phyloP scores from a whole-genome alignment of 1,139 yeast species.

The Yamadazyma taylorii region DNA sequence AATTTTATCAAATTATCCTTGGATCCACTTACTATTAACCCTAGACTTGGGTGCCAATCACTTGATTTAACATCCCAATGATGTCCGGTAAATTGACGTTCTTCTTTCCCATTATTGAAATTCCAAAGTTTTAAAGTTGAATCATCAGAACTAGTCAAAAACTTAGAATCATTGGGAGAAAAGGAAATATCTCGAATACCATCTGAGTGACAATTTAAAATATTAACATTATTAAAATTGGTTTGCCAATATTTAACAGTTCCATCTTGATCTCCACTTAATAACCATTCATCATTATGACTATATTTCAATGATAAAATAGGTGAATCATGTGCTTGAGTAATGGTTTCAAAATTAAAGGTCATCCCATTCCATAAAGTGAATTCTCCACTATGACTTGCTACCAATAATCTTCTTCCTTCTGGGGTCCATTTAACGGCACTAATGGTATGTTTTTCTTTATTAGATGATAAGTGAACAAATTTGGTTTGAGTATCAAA shows the following conservation, averaged over 20 bases:
- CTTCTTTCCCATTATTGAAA: constrained; percentile 86
- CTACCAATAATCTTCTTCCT: constrained; percentile 86
- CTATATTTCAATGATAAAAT: constrained; percentile 78
- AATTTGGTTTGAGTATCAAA: constrained; percentile 75
- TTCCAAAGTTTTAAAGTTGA: constrained; percentile 90
- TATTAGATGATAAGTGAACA: constrained; percentile 87
- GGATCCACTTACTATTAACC: constrained; percentile 83
- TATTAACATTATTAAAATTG: constrained; percentile 92
- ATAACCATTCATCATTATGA: constrained; percentile 91
- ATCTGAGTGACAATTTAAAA: constrained; percentile 75
- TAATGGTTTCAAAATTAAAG: constrained; percentile 92
- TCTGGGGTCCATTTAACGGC: constrained; percentile 97
- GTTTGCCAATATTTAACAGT: constrained; percentile 95
- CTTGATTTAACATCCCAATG: constrained; percentile 98
- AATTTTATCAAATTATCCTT: constrained; percentile 90
- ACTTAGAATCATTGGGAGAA: constrained; percentile 86
- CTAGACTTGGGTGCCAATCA: constrained; percentile 93
- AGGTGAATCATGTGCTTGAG: constrained; percentile 97
- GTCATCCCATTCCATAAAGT: constrained; percentile 97
- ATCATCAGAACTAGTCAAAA: constrained; percentile 91
- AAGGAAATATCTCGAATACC: constrained; percentile 86
- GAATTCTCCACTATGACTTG: constrained; percentile 92
- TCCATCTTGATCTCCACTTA: constrained; percentile 94
- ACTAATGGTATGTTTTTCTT: constrained; percentile 88
- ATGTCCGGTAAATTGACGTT: constrained; percentile 79